Conservation (phyloP, 2,329 filamentous ascomycete species). For the Aspergillus felis region DNA sequence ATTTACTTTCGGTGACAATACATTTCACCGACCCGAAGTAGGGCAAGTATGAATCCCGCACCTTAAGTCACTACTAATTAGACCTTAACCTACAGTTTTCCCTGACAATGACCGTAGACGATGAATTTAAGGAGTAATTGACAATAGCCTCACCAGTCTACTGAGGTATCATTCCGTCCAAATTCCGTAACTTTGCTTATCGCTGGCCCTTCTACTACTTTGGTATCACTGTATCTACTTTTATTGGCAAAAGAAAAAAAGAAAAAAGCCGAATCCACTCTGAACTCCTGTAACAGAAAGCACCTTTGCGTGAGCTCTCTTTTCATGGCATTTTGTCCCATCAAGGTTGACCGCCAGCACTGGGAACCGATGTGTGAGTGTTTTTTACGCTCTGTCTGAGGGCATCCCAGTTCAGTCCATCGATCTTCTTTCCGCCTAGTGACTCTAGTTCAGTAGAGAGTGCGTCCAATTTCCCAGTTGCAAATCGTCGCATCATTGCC, state of each 20-base stretch:
- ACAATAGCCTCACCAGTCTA: background rate
- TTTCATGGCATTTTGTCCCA: conserved; percentile 1
- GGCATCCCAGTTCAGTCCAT: conserved; percentile 52
- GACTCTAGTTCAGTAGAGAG: conserved; percentile 32
- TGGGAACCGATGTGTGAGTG: conserved; percentile 16
- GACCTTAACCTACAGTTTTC: background rate
- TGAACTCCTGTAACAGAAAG: background rate
- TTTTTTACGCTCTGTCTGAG: conserved; percentile 35
- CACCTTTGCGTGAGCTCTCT: background rate
- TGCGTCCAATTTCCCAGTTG: conserved; percentile 52
- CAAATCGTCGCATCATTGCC: conserved; percentile 68
- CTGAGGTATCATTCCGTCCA: background rate
- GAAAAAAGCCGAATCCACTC: background rate
- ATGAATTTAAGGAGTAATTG: background rate
- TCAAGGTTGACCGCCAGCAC: conserved; percentile 5
- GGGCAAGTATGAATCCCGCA: background rate
- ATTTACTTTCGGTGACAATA: conserved; percentile 14
- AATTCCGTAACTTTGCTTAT: background rate
- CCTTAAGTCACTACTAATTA: background rate
- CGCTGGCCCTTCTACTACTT: background rate
- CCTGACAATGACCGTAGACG: background rate
- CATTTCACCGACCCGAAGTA: conserved; percentile 5
- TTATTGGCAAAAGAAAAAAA: background rate
- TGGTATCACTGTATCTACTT: background rate
- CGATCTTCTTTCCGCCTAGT: conserved; percentile 43